Base-by-base conservation (phyloP, 306 rosid genomes). In the Fragaria ananassa region DNA sequence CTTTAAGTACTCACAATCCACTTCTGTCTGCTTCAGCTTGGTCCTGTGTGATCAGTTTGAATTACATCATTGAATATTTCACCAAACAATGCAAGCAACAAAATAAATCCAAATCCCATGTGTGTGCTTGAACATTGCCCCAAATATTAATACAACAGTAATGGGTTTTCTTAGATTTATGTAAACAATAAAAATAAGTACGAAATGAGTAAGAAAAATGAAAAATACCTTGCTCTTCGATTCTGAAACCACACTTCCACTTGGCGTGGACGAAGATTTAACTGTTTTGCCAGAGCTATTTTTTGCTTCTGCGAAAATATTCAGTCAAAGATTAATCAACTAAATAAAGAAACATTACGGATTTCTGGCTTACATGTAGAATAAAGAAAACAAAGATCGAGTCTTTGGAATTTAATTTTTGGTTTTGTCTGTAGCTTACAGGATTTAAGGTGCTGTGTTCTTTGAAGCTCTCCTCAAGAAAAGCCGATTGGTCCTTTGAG, bases 241-340 rank as follows among this genome's bases (percentile, higher is more conserved):
- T 96, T 96, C 80, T 96, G 99, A 82, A 96, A 96, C 99, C 99
- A 96, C 4, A 96, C 99, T 80, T 96, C 99, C 5, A 96, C 99
- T 77, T 96, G 99, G n/a, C 99, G 92, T 1, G 99, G 97, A 75
- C 96, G 92, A 34, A 96, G 99, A 78, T 87, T 93, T 46, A 93
- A 83, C 87, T 90, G 91, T 71, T 87, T 96, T 3, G 98, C 97
- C 47, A 93, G 87, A 10, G 92, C 93, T 18, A 85, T 89, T 76
- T 96, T 96, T 76, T 93, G 99, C 79, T 96, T 92, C 99, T 96
- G 93, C 64, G 74, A 44, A 1, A 51, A 7, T 70, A 42, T 21
- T 21, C 45, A 64, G 4, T 8, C 2, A 25, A 21, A 3, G 57
- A 44, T 29, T 5, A 53, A 2, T 34, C 37, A 58, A 29, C 9